Percentiles rank a stretch among this genome's conserved stretches.
Evolutionary conservation across 2,329 filamentous ascomycete species (phyloP).

Genomic region (Fusarium longipes): DNA sequence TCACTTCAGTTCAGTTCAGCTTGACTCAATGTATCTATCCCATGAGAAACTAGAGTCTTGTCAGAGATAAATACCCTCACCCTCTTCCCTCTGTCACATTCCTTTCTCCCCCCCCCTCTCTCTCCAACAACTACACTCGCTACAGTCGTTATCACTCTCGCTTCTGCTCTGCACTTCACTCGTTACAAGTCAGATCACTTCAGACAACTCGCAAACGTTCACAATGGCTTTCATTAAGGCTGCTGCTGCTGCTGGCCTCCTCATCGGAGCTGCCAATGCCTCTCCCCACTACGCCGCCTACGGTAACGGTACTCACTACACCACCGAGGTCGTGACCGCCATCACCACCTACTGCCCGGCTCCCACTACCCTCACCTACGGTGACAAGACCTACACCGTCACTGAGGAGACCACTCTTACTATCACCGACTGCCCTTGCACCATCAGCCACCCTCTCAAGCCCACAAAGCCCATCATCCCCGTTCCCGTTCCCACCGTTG

Average conservation of each 20-base stretch:
- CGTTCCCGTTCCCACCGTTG: constrained; percentile 15
- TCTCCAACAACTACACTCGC: constrained; percentile 34
- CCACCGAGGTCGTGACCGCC: constrained; percentile 73
- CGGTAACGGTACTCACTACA: constrained; percentile 55
- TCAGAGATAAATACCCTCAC: constrained; percentile 33
- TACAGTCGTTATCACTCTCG: constrained; percentile 32
- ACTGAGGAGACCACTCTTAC: constrained; percentile 75
- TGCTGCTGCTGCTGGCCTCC: constrained; percentile 34
- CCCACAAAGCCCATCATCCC: constrained; percentile 27
- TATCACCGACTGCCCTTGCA: constrained; percentile 79
- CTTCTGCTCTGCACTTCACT: constrained; percentile 29
- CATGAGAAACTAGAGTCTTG: neutral
- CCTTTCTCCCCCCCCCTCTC: neutral
- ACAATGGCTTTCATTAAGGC: constrained; percentile 31
- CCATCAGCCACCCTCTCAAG: constrained; percentile 67
- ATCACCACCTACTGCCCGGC: constrained; percentile 79
- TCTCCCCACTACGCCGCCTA: constrained; percentile 14
- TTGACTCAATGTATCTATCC: neutral
- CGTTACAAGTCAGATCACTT: constrained; percentile 23
- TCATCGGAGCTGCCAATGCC: constrained; percentile 31
- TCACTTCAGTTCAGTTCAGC: neutral
- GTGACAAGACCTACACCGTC: constrained; percentile 75
- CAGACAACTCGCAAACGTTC: constrained; percentile 2
- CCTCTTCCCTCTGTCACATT: constrained; percentile 4
- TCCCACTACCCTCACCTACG: constrained; percentile 72